phyloP scores from a whole-genome alignment of 371 early-diverging fungal species.

The Syncephalastrum sp. region DNA sequence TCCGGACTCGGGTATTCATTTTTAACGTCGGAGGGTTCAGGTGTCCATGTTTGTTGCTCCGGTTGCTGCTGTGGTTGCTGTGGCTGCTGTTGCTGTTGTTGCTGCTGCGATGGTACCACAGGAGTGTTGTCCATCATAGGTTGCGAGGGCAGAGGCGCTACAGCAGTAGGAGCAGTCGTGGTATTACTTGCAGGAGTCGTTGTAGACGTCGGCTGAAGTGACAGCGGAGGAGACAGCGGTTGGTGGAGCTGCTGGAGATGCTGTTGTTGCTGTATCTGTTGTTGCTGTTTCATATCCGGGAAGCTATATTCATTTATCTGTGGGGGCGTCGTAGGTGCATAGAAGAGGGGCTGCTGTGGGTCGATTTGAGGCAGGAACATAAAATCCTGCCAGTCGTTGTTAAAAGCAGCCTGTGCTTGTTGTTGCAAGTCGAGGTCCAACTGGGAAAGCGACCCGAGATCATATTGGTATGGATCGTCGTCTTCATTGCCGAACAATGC shows the following conservation, averaged over 20 bases:
- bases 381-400: conserved; percentile 38
- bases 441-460: conserved; percentile 26
- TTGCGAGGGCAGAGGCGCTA: neutral
- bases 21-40: conserved; percentile 3
- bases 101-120: neutral
- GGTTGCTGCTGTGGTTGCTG: conserved; percentile 3
- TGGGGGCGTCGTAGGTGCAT: conserved; percentile 6
- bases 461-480: conserved; percentile 12
- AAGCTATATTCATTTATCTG: too few relatives aligned
- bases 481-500: conserved; percentile 11
- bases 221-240: conserved; percentile 7
- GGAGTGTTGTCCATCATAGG: too few relatives aligned
- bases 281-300: too few relatives aligned
- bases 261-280: too few relatives aligned
- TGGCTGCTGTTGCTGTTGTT: neutral
- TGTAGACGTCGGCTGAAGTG: conserved; percentile 4
- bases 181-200: neutral
- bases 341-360: conserved; percentile 11
- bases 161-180: neutral
- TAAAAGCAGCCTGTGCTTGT: conserved; percentile 43
- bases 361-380: conserved; percentile 33
- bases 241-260: conserved; percentile 5
- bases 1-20: conserved; percentile 4
- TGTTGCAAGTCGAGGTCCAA: conserved; percentile 43
- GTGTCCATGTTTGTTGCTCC: conserved; percentile 5